These are phyloP conservation scores for Chlamydomonas asymmetrica DNA, from an alignment of 139 green algal species.

Conservation along the genomic window DNA sequence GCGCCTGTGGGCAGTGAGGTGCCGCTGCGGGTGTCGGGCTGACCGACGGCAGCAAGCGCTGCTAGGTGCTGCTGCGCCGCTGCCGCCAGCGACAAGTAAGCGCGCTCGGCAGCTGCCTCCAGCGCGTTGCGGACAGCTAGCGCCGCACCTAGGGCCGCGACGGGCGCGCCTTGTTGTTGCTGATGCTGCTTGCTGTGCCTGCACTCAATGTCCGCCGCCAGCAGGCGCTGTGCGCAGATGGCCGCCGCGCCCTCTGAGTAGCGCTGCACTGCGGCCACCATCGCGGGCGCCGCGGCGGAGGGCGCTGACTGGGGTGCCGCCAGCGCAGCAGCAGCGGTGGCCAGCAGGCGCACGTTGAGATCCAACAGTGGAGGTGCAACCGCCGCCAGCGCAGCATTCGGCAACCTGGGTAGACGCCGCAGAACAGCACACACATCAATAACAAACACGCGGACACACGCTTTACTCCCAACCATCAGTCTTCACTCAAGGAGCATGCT, in stretches of 20 bases:
- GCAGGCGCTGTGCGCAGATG: neutral
- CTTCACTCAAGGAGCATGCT: too few relatives aligned
- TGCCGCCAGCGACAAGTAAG: neutral
- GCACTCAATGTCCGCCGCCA: neutral
- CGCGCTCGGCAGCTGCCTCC: neutral
- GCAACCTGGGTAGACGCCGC: neutral
- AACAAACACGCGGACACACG: neutral
- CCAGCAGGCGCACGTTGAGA: constrained; percentile 22
- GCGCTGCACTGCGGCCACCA: constrained; percentile 13
- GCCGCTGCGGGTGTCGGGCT: too few relatives aligned
- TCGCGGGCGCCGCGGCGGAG: neutral
- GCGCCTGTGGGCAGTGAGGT: neutral
- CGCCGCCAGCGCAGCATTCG: neutral
- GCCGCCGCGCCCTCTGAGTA: constrained; percentile 4
- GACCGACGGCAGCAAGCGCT: neutral
- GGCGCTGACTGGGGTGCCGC: too few relatives aligned
- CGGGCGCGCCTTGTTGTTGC: too few relatives aligned
- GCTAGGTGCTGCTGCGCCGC: neutral
- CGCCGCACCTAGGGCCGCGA: neutral
- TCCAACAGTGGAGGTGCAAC: constrained; percentile 13
- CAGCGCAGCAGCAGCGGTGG: neutral
- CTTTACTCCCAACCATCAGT: too few relatives aligned
- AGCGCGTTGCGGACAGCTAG: neutral
- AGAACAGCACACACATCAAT: neutral
- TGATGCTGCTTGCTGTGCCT: neutral